Conservation (phyloP, 805 yeast species). For the Ogataea thermomethanolica region DNA sequence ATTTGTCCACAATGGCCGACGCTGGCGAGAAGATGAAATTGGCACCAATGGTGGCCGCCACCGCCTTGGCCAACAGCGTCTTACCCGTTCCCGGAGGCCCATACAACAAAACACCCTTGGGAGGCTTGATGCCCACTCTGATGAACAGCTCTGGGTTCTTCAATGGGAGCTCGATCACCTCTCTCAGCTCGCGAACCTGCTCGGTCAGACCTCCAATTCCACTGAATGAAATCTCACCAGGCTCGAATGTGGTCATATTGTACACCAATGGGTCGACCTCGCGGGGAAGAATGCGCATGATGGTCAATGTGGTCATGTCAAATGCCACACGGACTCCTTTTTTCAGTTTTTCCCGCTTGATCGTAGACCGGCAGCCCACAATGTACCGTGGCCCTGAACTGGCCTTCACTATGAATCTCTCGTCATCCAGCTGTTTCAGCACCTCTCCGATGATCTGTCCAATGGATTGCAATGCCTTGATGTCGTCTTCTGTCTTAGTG, state of each 20-base stretch:
- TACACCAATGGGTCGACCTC: conserved; percentile 98
- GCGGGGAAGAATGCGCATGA: conserved; percentile 94
- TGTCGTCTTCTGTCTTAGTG: conserved; percentile 94
- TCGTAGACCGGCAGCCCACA: conserved; percentile 94
- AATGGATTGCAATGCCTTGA: conserved; percentile 93
- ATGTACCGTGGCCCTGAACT: conserved; percentile 96
- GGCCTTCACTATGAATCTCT: conserved; percentile 92
- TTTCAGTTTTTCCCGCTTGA: conserved; percentile 74
- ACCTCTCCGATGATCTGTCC: conserved; percentile 98
- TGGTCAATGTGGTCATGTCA: conserved; percentile 96
- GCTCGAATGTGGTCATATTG: conserved; percentile 96
- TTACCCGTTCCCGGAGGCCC: conserved; percentile 99
- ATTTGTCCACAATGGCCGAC: conserved; percentile 95
- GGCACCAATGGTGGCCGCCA: conserved; percentile 97
- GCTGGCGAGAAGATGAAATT: conserved; percentile 98
- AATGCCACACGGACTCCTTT: conserved; percentile 96
- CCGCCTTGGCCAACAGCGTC: conserved; percentile 93
- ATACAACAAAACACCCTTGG: conserved; percentile 92
- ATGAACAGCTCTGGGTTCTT: conserved; percentile 95
- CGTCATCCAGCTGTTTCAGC: conserved; percentile 90
- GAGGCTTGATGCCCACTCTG: conserved; percentile 97
- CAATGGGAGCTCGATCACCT: conserved; percentile 94
- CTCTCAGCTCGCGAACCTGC: conserved; percentile 94
- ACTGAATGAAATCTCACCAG: conserved; percentile 93
- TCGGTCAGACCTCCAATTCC: conserved; percentile 96